Evolutionary conservation across 129 eudicot genomes (phyloP).

Genomic region (Silybum marianum): DNA sequence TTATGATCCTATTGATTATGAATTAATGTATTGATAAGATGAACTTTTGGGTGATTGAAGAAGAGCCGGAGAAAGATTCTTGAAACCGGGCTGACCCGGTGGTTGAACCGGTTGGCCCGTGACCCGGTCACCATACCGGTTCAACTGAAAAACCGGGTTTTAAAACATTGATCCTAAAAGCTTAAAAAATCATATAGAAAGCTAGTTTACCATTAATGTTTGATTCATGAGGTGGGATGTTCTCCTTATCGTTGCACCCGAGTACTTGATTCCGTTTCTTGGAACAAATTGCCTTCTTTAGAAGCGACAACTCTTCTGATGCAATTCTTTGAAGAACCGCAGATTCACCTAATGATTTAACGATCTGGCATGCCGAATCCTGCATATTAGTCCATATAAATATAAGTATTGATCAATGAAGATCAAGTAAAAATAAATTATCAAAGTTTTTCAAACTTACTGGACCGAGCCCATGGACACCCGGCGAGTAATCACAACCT

Average conservation of each 20-base stretch:
- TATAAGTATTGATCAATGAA: slow-evolving; percentile 13
- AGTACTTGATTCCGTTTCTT: slow-evolving; percentile 45
- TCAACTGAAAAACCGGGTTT: too few relatives aligned
- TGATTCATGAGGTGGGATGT: slow-evolving; percentile 34
- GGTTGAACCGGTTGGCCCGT: too few relatives aligned
- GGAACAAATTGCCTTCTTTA: slow-evolving; percentile 53
- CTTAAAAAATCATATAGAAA: background rate
- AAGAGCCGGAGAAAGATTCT: too few relatives aligned
- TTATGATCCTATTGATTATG: too few relatives aligned
- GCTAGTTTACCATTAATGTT: slow-evolving; percentile 46
- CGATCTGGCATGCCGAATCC: slow-evolving; percentile 85
- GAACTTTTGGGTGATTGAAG: too few relatives aligned
- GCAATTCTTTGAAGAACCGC: slow-evolving; percentile 66
- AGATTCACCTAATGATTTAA: slow-evolving; percentile 67
- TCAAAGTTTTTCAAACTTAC: slow-evolving; percentile 42
- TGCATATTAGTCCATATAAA: slow-evolving; percentile 29
- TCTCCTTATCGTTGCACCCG: slow-evolving; percentile 46
- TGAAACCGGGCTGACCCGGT: too few relatives aligned
- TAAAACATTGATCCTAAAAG: background rate
- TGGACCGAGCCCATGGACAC: slow-evolving; percentile 80
- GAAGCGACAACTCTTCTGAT: slow-evolving; percentile 67
- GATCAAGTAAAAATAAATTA: background rate
- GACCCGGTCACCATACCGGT: too few relatives aligned
- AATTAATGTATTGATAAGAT: too few relatives aligned
- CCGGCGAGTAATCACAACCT: slow-evolving; percentile 85